phyloP scores from a whole-genome alignment of 306 rosid species.

The Prunus salicina region DNA sequence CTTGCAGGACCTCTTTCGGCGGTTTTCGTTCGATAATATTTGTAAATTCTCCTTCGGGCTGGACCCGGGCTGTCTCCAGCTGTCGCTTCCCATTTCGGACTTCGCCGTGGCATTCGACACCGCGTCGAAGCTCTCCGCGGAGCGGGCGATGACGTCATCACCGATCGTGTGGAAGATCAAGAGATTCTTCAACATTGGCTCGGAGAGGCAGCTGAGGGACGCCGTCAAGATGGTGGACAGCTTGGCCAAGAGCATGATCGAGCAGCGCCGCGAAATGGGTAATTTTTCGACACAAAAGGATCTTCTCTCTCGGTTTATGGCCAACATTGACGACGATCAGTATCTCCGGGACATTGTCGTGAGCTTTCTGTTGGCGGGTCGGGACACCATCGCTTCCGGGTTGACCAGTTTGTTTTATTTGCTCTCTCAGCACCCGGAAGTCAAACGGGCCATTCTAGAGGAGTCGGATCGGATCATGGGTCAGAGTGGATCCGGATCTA shows the following conservation, averaged over 20 bases:
- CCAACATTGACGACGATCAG: conserved; percentile 43
- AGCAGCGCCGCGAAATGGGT: conserved; percentile 36
- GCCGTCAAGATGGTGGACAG: conserved; percentile 42
- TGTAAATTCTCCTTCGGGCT: conserved; percentile 71
- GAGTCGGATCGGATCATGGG: conserved; percentile 56
- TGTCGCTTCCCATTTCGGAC: conserved; percentile 39
- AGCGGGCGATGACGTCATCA: conserved; percentile 56
- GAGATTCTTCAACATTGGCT: conserved; percentile 46
- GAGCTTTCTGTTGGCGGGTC: conserved; percentile 77
- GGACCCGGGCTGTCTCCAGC: conserved; percentile 70
- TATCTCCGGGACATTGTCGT: conserved; percentile 76
- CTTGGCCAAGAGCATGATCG: conserved; percentile 42
- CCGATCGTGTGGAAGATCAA: conserved; percentile 66
- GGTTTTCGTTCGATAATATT: conserved; percentile 79
- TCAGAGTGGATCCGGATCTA: conserved; percentile 5
- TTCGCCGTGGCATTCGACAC: conserved; percentile 55
- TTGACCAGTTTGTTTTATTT: conserved; percentile 62
- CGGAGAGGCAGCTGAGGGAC: conserved; percentile 56
- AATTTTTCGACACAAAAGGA: conserved; percentile 25
- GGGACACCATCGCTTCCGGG: conserved; percentile 73
- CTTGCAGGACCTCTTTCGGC: conserved; percentile 62
- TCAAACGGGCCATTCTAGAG: conserved; percentile 37
- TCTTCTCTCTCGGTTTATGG: conserved; percentile 80
- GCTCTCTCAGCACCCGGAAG: conserved; percentile 46
- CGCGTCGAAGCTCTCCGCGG: conserved; percentile 64